Evolutionary conservation across 1,284 basidiomycete genomes (phyloP), one percentile per base, ranked within the genome.

Genomic region (Papiliotrema nemorosa): DNA sequence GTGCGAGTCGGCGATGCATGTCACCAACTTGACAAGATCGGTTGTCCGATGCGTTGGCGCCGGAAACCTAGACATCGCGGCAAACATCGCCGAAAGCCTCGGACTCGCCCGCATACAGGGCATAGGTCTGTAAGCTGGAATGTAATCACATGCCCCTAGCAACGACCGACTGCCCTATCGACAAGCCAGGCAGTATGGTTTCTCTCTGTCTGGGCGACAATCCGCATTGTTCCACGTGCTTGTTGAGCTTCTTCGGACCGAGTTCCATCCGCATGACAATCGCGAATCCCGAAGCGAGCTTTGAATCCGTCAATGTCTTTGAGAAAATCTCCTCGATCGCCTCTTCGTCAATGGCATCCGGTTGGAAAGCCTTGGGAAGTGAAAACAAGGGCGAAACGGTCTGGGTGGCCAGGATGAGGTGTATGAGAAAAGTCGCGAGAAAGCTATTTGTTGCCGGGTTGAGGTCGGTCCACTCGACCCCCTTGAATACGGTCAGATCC

Each of bases 401-500:
- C 69, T 94, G 91, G 29, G 83, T 85, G 44, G 82, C 81, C 47
- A 88, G 70, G 59, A 92, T 82, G 21, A 88, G 69, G 50, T 85
- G 79, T 9, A 78, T 72, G 55, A 94, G 78, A 46, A 93, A 72
- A 44, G 84, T 81, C 50, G 76, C 77, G 43, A 96, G 76, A 73
- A 94, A 96, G 18, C 67, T 71, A 2, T 69, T 76, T 3, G 87
- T 82, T 47, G 79, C 79, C 3, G 81, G 72, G 58, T 87, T 84
- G 44, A 92, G 78, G 1, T 77, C 60, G 0, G 84, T 85, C 67
- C 96, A 94, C 64, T 92, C 88, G 35, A 96, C 78, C 52, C 89
- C 90, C 81, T 94, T 97, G 57, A 97, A 78, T 6, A 94, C 82
- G 0, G 82, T 79, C 38, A 97, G 75, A 22, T 84, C 78, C 22